These are phyloP conservation scores for Tetracladium setigerum DNA, from an alignment of 495 filamentous ascomycete species.

Conservation along the genomic window DNA sequence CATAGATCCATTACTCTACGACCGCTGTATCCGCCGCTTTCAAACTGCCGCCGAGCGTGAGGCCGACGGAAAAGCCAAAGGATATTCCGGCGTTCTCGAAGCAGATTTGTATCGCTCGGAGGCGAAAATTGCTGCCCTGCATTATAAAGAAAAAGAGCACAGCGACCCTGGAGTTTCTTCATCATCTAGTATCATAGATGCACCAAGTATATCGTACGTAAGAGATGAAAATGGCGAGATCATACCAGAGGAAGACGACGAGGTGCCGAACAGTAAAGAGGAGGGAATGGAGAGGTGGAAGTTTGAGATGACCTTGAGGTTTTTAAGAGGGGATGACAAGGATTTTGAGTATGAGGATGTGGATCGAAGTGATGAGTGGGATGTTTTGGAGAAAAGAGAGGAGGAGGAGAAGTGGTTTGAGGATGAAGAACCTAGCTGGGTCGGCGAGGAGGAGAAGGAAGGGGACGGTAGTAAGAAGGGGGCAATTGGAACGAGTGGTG, in stretches of 20 bases:
- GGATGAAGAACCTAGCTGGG: constrained; percentile 52
- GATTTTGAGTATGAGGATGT: constrained; percentile 67
- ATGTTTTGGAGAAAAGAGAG: constrained; percentile 46
- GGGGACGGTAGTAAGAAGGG: constrained; percentile 7
- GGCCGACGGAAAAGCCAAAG: constrained; percentile 59
- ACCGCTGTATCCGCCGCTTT: constrained; percentile 68
- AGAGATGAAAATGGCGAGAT: constrained; percentile 12
- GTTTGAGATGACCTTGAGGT: constrained; percentile 62
- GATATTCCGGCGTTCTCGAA: constrained; percentile 62
- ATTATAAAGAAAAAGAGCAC: constrained; percentile 40
- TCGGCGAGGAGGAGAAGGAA: constrained; percentile 32
- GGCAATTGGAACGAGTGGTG: constrained; percentile 36
- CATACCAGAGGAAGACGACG: constrained; percentile 48
- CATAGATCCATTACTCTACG: constrained; percentile 70
- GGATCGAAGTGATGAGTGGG: constrained; percentile 61
- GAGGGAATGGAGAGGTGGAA: constrained; percentile 61
- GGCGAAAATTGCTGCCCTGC: constrained; percentile 60
- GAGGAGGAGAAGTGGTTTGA: constrained; percentile 62
- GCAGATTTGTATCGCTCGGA: constrained; percentile 63
- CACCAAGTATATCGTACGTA: constrained; percentile 13
- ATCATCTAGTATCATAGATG: constrained; percentile 22
- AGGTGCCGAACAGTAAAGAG: constrained; percentile 51
- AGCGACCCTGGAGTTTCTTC: too few relatives aligned
- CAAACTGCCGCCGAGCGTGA: constrained; percentile 64
- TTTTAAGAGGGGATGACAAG: constrained; percentile 56